Evolutionary conservation across 306 rosid species (phyloP).

Genomic region (Elaeagnus macrophylla): DNA sequence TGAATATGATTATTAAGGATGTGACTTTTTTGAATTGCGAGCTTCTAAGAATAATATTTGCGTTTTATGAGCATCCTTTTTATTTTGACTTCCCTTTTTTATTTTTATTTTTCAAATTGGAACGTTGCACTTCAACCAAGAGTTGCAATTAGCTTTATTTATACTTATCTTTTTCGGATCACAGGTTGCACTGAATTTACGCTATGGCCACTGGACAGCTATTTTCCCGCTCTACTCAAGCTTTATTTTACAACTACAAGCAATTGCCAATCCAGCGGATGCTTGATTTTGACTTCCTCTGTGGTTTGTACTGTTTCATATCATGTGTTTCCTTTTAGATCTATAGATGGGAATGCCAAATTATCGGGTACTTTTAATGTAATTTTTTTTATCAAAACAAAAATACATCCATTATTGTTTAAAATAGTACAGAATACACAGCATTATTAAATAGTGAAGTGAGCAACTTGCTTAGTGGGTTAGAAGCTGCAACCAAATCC

Average conservation of each 20-base stretch:
- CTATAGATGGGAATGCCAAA: too few species aligned
- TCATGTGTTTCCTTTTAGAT: neutral
- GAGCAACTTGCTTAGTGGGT: too few species aligned
- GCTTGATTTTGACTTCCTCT: conserved; percentile 93
- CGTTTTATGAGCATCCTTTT: neutral
- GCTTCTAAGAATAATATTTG: neutral
- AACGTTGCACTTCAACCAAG: neutral
- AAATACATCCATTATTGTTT: neutral
- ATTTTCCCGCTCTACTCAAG: conserved; percentile 76
- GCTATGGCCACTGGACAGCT: conserved; percentile 86
- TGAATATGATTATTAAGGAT: neutral
- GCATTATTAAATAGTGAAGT: too few species aligned
- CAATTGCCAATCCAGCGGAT: conserved; percentile 86
- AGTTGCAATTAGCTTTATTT: neutral
- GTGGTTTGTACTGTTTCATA: conserved; percentile 39
- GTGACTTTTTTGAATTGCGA: neutral
- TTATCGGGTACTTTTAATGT: neutral
- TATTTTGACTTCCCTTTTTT: neutral
- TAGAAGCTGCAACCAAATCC: too few species aligned
- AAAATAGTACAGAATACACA: too few species aligned
- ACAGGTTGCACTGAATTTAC: conserved; percentile 38
- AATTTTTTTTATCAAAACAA: too few species aligned
- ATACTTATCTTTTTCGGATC: conserved; percentile 4
- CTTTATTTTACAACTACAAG: conserved; percentile 84
- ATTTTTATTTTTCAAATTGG: neutral